Evolutionary conservation across 495 filamentous ascomycete species (phyloP).

Genomic region (Penicillium coprophilum): DNA sequence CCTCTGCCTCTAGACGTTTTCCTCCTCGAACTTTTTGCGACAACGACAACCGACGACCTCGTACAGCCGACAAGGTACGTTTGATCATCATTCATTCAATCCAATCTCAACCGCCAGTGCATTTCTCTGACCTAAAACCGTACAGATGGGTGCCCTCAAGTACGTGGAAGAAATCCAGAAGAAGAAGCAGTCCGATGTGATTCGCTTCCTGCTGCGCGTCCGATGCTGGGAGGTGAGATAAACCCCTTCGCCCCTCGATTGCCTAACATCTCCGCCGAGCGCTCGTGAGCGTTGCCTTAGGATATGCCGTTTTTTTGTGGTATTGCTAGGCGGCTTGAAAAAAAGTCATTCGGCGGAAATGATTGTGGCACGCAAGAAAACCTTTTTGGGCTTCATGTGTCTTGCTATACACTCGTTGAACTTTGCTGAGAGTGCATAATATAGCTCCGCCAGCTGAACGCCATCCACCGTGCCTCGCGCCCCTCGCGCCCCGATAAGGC

Average conservation of each 20-base stretch:
- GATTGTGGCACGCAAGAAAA: slow-evolving; percentile 47
- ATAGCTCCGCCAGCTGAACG: slow-evolving; percentile 98
- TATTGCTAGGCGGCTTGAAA: slow-evolving; percentile 41
- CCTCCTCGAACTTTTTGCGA: slow-evolving; percentile 46
- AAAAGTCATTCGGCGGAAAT: slow-evolving; percentile 43
- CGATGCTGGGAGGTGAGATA: slow-evolving; percentile 99
- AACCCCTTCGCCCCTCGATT: slow-evolving; percentile 49
- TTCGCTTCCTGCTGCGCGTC: slow-evolving; percentile 98
- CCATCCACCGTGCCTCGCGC: slow-evolving; percentile 97
- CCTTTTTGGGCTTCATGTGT: slow-evolving; percentile 42
- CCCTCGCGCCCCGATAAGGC: slow-evolving; percentile 99
- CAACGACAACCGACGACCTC: slow-evolving; percentile 51
- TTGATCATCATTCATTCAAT: slow-evolving; percentile 4
- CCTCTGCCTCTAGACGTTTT: slow-evolving; percentile 34
- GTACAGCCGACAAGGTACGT: slow-evolving; percentile 54
- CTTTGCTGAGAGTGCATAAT: slow-evolving; percentile 99
- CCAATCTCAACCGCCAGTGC: slow-evolving; percentile 5
- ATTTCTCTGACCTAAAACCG: slow-evolving; percentile 15
- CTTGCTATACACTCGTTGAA: slow-evolving; percentile 99
- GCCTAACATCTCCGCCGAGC: slow-evolving; percentile 50
- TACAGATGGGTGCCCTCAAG: slow-evolving; percentile 89
- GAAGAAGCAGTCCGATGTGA: slow-evolving; percentile 99
- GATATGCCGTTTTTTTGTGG: slow-evolving; percentile 35
- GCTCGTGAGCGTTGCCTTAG: slow-evolving; percentile 47
- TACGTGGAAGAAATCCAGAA: slow-evolving; percentile 99